Percentiles rank a stretch among this genome's conserved stretches.
phyloP scores from a whole-genome alignment of 2,329 filamentous ascomycete species.

The Aspergillus arachidicola region DNA sequence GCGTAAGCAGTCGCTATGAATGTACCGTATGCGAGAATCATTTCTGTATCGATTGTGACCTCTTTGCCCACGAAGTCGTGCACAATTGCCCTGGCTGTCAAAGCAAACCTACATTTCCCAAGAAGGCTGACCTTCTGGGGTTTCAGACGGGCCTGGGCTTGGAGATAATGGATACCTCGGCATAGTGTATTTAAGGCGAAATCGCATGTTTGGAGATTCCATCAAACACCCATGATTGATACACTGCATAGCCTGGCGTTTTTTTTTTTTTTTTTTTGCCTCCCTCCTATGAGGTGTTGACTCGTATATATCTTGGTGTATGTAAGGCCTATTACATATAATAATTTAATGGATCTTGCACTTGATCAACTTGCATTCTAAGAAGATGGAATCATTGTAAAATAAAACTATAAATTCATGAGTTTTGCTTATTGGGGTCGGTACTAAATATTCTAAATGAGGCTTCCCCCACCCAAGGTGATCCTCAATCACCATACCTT shows the following conservation, averaged over 20 bases:
- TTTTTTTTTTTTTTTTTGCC: background rate
- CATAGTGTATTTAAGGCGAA: conserved; percentile 10
- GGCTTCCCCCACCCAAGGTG: no score
- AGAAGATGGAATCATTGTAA: background rate
- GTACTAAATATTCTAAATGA: background rate
- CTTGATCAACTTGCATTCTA: background rate
- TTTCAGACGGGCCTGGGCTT: conserved; percentile 21
- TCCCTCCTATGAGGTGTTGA: background rate
- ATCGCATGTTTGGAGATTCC: background rate
- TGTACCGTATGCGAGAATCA: conserved; percentile 85
- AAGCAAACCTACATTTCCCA: conserved; percentile 33
- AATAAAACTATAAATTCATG: background rate
- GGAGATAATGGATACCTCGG: conserved; percentile 39
- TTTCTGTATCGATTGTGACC: conserved; percentile 97
- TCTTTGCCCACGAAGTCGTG: conserved; percentile 89
- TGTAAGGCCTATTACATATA: background rate
- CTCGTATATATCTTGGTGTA: background rate
- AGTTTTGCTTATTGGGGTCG: background rate
- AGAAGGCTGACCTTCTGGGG: conserved; percentile 3
- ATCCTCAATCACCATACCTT: background rate
- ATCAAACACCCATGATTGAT: background rate
- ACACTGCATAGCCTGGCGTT: background rate
- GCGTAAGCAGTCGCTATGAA: conserved; percentile 84
- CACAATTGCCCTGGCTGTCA: conserved; percentile 96
- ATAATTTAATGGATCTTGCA: background rate